These are phyloP conservation scores for Colletotrichum sp. DNA, from an alignment of 2,329 filamentous ascomycete genomes.

Conservation along the genomic window DNA sequence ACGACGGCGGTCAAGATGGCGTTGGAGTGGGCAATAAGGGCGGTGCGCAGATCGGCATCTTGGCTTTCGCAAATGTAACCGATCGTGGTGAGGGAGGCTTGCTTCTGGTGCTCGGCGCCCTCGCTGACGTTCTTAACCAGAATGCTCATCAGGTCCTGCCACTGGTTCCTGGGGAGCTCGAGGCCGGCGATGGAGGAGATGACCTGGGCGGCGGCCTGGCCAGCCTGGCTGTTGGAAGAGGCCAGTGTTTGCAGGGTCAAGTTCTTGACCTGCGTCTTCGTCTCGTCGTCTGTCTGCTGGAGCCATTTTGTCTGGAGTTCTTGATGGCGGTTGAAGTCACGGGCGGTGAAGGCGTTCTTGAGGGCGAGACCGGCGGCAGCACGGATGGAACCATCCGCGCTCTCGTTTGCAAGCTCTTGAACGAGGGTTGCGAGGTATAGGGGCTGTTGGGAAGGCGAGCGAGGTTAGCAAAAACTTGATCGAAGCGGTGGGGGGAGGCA, in stretches of 20 bases:
- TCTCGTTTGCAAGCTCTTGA: constrained; percentile 91
- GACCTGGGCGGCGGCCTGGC: constrained; percentile 90
- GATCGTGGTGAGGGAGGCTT: constrained; percentile 93
- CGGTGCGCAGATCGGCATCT: constrained; percentile 82
- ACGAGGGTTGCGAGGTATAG: constrained; percentile 93
- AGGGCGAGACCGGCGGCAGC: constrained; percentile 93
- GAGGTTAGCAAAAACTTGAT: constrained; percentile 28
- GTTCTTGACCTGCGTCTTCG: constrained; percentile 88
- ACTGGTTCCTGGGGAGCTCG: constrained; percentile 91
- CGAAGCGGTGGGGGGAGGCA: constrained; percentile 5
- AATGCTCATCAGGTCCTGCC: constrained; percentile 86
- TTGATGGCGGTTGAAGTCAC: constrained; percentile 85
- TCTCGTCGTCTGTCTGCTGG: constrained; percentile 77
- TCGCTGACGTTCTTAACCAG: constrained; percentile 93
- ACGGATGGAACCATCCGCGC: constrained; percentile 81
- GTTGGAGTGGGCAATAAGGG: constrained; percentile 87
- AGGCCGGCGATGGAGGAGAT: constrained; percentile 94
- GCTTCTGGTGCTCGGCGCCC: constrained; percentile 87
- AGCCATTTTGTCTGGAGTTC: constrained; percentile 96
- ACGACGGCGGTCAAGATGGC: constrained; percentile 97
- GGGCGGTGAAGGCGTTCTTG: constrained; percentile 97
- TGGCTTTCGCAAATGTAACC: constrained; percentile 98
- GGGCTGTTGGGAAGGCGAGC: constrained; percentile 60
- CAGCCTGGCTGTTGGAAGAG: constrained; percentile 81
- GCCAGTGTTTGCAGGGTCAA: constrained; percentile 86